Base-by-base conservation (phyloP, 2,329 filamentous ascomycete genomes). In the Blastomyces parvus region DNA sequence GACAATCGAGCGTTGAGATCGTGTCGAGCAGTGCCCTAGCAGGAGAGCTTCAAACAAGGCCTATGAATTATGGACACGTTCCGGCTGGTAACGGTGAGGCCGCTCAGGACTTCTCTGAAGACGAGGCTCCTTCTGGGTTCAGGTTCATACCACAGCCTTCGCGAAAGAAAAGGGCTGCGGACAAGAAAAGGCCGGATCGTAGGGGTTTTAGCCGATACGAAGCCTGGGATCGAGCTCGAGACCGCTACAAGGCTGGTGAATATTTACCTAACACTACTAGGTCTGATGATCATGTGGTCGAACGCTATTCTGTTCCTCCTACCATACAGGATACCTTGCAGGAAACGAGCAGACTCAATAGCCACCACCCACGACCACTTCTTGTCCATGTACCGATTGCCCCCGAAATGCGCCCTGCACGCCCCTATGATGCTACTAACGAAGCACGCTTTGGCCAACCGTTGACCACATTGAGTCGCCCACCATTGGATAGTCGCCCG, bases 201-300 rank as follows among this genome's bases (percentile, higher is more conserved):
- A 74, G 78, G 62, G 77, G 77, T 42, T 79, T 78, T 62, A 79
- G 74, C 68, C 74, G 78, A 67, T 80, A 79, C 65, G 74, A 78
- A 68, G 76, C 77, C 56, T 80, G 78, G 78, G 76, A 79, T 63
- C 76, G 77, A 64, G 77, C 77, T 27, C 70, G 76, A 65, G 73
- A 74, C 65, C 71, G 74, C 60, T 78, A 77, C 66, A 74, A 74
- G 60, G 72, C 74, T 46, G 68, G 68, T 59, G 67, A 65, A 38
- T 67, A 67, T 53, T 63, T 40, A n/a, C 62, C 66, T 61, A 63
- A 66, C 36, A 50, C 56, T n/a, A 53, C 60, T 52, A 53, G 48
- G 8, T n/a, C 33, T 11, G 48, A 61, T 36, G 42, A 40, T n/a
- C 27, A 33, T 46, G 11, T 13, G 33, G 38, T 13, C 11, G 36